Conservation (phyloP, 2,329 filamentous ascomycete genomes). For the Purpureocillium lavendulum region DNA sequence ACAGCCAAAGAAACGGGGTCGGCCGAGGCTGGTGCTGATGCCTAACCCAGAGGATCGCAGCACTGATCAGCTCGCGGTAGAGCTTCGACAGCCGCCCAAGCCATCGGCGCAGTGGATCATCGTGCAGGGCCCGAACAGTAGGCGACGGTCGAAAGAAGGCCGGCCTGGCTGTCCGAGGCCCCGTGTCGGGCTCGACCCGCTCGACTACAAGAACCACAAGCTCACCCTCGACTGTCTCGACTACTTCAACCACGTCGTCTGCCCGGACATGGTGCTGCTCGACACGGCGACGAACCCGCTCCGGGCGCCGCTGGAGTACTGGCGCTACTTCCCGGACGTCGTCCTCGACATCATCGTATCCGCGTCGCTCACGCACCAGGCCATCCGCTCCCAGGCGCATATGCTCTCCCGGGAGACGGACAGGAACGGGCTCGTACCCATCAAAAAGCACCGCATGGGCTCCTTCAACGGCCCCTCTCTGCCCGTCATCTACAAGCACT, state of each 20-base stretch:
- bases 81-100: neutral
- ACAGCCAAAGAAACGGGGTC: constrained; percentile 4
- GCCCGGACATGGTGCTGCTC: constrained; percentile 8
- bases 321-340: constrained; percentile 7
- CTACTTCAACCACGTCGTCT: constrained; percentile 6
- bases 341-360: constrained; percentile 5
- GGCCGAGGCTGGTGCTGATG: constrained; percentile 10
- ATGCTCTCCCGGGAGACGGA: neutral
- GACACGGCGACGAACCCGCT: constrained; percentile 7
- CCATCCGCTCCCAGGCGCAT: constrained; percentile 2
- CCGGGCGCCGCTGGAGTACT: constrained; percentile 1
- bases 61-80: no score
- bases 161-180: no score
- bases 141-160: no score
- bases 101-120: neutral
- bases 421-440: no score
- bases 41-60: neutral
- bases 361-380: constrained; percentile 5
- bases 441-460: constrained; percentile 1
- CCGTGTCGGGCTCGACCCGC: constrained; percentile 1
- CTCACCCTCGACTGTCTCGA: constrained; percentile 5
- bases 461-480: constrained; percentile 3
- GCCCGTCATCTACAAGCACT: constrained; percentile 4
- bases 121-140: neutral
- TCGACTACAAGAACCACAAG: constrained; percentile 4